A percentile compares a stretch with the other conserved stretches of the same genome.
Conservation (phyloP, 2,329 filamentous ascomycete species). For the Colletotrichum incanum region DNA sequence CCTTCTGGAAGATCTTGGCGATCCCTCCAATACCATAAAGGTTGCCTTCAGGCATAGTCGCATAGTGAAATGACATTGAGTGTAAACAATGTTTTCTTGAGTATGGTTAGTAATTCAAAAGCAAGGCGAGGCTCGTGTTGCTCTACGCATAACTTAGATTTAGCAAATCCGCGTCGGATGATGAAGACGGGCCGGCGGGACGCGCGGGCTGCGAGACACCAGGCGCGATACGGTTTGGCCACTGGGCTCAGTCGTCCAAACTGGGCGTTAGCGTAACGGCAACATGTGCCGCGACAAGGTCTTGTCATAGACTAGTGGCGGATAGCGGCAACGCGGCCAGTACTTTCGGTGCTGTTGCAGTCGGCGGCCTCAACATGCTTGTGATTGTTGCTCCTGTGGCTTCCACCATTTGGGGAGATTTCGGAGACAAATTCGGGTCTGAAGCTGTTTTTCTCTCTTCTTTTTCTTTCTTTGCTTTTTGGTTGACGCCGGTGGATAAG, state of each 20-base stretch:
- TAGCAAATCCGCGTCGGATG: too few species aligned
- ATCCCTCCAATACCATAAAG: too few species aligned
- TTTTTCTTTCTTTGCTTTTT: too few species aligned
- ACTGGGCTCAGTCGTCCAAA: conserved; percentile 8
- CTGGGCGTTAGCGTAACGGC: conserved; percentile 5
- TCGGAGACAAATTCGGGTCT: background rate
- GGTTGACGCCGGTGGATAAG: background rate
- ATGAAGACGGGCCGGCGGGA: too few species aligned
- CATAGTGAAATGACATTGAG: too few species aligned
- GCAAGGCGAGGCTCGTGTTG: too few species aligned
- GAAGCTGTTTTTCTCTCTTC: background rate
- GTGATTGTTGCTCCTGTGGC: background rate
- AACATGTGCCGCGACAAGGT: conserved; percentile 27
- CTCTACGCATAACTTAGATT: too few species aligned
- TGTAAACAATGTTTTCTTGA: too few species aligned
- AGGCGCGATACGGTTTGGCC: background rate
- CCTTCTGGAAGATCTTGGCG: too few species aligned
- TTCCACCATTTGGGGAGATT: background rate
- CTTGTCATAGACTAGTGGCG: background rate
- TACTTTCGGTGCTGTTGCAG: background rate
- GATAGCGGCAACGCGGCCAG: background rate
- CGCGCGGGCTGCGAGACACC: conserved; percentile 33
- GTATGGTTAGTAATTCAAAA: too few species aligned
- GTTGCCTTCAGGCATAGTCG: too few species aligned
- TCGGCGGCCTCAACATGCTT: background rate